Evolutionary conservation across 1,284 basidiomycete genomes (phyloP).

Genomic region (Marasmius tenuissimus): DNA sequence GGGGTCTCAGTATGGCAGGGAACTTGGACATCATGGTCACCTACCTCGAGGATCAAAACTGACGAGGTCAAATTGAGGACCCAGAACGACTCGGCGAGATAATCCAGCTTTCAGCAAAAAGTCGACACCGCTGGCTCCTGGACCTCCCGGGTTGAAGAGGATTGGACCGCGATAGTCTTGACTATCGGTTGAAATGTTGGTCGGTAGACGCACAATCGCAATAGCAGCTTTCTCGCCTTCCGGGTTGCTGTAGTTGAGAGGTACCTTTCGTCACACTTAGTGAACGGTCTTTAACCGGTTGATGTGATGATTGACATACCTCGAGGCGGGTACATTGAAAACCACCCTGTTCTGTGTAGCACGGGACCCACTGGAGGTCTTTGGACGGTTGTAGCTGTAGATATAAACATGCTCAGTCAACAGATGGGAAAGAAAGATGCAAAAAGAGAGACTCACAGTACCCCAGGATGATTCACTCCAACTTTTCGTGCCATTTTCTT

Average conservation of each 20-base stretch:
- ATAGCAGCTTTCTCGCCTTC: constrained; percentile 29
- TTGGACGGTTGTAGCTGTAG: background rate
- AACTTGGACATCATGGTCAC: no score
- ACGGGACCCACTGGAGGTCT: constrained; percentile 11
- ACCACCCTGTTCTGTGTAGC: background rate
- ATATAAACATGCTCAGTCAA: no score
- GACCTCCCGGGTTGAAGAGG: constrained; percentile 53
- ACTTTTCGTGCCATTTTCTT: no score
- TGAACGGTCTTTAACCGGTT: background rate
- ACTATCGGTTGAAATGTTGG: constrained; percentile 17
- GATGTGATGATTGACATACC: background rate
- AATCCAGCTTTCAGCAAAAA: constrained; percentile 27
- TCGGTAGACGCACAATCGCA: constrained; percentile 33
- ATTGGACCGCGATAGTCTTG: constrained; percentile 43
- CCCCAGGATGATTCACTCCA: no score
- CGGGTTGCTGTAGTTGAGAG: constrained; percentile 21
- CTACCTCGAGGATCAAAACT: constrained; percentile 48
- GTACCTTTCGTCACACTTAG: background rate
- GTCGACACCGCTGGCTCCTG: constrained; percentile 36
- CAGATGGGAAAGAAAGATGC: no score
- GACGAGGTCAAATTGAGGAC: constrained; percentile 46
- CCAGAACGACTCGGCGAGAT: constrained; percentile 33
- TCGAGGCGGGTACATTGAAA: constrained; percentile 12
- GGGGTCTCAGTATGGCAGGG: background rate
- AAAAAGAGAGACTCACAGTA: no score